Base-by-base conservation (phyloP, 2,329 filamentous ascomycete genomes). In the Seiridium cupressi region DNA sequence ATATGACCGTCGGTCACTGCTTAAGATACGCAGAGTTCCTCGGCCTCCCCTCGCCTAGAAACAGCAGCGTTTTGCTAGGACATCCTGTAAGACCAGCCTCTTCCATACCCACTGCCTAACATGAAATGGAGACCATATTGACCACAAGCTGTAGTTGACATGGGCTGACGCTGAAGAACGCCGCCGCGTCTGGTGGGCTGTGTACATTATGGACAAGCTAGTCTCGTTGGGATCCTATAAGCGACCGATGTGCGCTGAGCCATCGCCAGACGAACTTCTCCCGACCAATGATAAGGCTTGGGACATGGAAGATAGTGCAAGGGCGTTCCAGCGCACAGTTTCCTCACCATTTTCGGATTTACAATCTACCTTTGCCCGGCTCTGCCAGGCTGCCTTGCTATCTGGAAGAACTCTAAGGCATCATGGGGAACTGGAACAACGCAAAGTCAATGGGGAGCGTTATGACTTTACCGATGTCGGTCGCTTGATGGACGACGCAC, bases 141-240 rank as follows among this genome's bases (percentile, higher is more conserved):
- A 26, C 18, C 18, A 26, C 2, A 34, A 53, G 34, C 34, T 58
- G 31, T 56, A 78, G 73, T 69, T 63, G 42, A 79, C 79, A 0
- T 81, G 79, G 81, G 76, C 75, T 2, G 79, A 82, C 55, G 66
- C 73, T 48, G 81, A 84, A 67, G 79, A 82, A 63, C 69, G 79
- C 32, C 69, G 74, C 32, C 66, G 80, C 49, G 74, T 77, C 0
- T 82, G 79, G 79, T 83, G 81, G 80, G 77, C 71, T 38, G 75
- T 81, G 9, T 73, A 81, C 56, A 68, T 81, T 18, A 69, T 81
- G 5, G 81, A 83, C 61, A 73, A 77, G 60, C 51, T 65, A 32
- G 61, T 74, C 7, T 69, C 65, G 10, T 51, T 74, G 6, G 71
- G 72, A 9, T 63, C 63, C 5, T 65, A 69, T 13, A 62, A 67